Evolutionary conservation across 148 eudicot species (phyloP), one percentile per base, ranked within the genome.

Genomic region (Vaccinium corymbosum): DNA sequence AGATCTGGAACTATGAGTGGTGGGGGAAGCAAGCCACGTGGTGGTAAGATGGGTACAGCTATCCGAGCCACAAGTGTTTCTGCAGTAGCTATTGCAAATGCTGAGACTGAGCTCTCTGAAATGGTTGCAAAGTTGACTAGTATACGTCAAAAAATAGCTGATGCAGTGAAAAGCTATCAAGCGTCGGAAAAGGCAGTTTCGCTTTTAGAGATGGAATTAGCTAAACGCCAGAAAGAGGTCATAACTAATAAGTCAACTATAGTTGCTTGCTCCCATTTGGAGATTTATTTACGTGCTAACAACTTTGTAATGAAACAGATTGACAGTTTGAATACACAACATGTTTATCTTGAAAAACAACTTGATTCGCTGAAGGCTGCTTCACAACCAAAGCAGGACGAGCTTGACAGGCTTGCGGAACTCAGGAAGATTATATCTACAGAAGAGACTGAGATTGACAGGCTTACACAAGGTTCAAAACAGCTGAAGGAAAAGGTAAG

Each of bases 1-100:
- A 95, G 90, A 85, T 95, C 99, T 73, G 99, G 99, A 29, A 97
- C 99, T 15, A 95, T 97, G 98, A 93, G 92, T 89, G 99, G 99
- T 83, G 99, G 98, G 42, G 99, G 99, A 35, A 83, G 85, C 85
- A 93, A 92, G 85, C 99, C 99, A 77, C 96, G 99, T 46, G 99
- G 99, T 77, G 99, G 99, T 64, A 97, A 93, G 87, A 97, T 97
- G 98, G 98, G 98, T 53, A 91, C 94, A 55, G 92, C 98, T 52
- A 91, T 97, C 84, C 95, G 93, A 80, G 96, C 94, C 57, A 88
- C 92, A 55, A 92, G 95, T 87, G 95, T 97, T 83, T 97, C 99
- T 68, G 83, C 91, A 83, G 99, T 95, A 86, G 93, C 93, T 51
- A 86, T 95, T 73, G 89, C 91, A 78, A 85, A 86, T 84, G 99